Conservation (phyloP, 176 grass and related monocot species). For the Thalia dealbata region DNA sequence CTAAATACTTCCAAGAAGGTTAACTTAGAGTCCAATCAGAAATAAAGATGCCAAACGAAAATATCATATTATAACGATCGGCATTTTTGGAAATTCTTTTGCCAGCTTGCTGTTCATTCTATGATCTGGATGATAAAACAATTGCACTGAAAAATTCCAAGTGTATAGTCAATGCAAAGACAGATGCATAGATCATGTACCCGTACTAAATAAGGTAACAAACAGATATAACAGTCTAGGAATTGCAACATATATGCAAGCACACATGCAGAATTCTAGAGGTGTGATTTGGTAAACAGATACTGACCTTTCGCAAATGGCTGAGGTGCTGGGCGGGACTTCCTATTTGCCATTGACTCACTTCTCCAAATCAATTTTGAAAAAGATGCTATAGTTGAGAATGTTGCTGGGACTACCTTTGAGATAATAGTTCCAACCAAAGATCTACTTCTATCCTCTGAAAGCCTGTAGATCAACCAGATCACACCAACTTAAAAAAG, state of each 20-base stretch:
- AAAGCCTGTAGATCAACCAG: conserved; percentile 46
- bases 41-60: no score
- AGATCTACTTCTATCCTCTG: conserved; percentile 89
- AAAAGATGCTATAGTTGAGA: conserved; percentile 86
- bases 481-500: background rate
- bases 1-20: no score
- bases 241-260: background rate
- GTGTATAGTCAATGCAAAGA: background rate
- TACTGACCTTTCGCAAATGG: conserved; percentile 81
- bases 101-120: no score
- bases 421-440: conserved; percentile 93
- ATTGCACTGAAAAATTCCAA: no score
- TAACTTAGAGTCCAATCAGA: no score
- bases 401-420: conserved; percentile 75
- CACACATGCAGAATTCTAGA: background rate
- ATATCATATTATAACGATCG: no score
- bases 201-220: background rate
- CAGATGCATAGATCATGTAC: background rate
- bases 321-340: conserved; percentile 62
- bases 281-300: background rate
- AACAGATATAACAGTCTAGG: background rate
- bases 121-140: no score
- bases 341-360: conserved; percentile 54
- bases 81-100: no score
- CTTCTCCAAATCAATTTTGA: conserved; percentile 85